These are phyloP conservation scores for Raffaelea albimanens DNA, from an alignment of 2,329 filamentous ascomycete species.

Conservation along the genomic window DNA sequence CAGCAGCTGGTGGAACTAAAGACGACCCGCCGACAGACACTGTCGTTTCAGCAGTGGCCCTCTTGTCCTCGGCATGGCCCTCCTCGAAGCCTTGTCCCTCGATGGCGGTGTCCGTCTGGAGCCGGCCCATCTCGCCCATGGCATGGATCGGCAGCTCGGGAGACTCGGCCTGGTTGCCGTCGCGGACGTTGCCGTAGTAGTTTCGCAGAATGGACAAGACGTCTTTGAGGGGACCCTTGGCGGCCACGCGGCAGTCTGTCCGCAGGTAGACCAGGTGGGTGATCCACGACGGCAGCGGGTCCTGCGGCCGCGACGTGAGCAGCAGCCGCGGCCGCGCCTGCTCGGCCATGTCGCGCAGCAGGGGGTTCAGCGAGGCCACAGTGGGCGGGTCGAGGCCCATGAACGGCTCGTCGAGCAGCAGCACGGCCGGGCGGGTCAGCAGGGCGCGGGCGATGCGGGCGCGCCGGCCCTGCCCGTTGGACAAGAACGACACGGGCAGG, in stretches of 20 bases:
- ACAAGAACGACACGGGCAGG: conserved; percentile 81
- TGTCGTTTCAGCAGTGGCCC: no score
- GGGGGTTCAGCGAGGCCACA: conserved; percentile 56
- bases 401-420: conserved; percentile 88
- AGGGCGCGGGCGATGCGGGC: conserved; percentile 83
- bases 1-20: not conserved
- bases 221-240: conserved; percentile 54
- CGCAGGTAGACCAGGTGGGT: conserved; percentile 71
- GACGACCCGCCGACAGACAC: no score
- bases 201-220: conserved; percentile 46
- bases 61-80: not conserved
- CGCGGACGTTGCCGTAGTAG: conserved; percentile 37
- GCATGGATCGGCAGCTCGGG: conserved; percentile 36
- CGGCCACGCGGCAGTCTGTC: conserved; percentile 53
- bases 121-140: conserved; percentile 39
- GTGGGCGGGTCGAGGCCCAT: conserved; percentile 91
- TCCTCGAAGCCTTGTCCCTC: conserved; percentile 26
- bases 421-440: conserved; percentile 65
- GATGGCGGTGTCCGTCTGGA: conserved; percentile 30
- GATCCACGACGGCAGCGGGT: conserved; percentile 82
- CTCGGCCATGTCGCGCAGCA: conserved; percentile 60
- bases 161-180: conserved; percentile 34
- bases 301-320: conserved; percentile 72
- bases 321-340: conserved; percentile 62
- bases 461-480: conserved; percentile 83